Evolutionary conservation across 2,329 filamentous ascomycete genomes (phyloP).

Genomic region (Verticillium albo-atrum): DNA sequence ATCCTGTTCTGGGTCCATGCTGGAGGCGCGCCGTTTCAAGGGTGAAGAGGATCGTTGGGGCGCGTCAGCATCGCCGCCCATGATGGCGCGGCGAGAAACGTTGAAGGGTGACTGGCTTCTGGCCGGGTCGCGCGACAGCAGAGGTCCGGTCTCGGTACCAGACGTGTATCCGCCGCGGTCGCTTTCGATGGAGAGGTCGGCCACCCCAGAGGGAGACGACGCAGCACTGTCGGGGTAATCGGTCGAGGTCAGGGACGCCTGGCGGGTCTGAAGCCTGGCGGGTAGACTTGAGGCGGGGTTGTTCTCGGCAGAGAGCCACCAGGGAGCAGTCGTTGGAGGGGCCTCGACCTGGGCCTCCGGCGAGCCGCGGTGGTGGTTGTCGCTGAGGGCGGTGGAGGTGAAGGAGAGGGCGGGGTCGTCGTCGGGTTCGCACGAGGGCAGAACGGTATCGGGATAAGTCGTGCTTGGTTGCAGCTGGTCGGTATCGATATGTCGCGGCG

Average conservation of each 20-base stretch:
- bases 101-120: conserved; percentile 51
- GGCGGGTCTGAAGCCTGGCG: conserved; percentile 42
- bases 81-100: conserved; percentile 48
- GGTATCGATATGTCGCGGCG: conserved; percentile 38
- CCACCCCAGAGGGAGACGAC: conserved; percentile 55
- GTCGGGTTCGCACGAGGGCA: conserved; percentile 50
- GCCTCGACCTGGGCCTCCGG: not conserved
- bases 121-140: conserved; percentile 25
- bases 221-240: conserved; percentile 52
- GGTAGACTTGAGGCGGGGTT: conserved; percentile 46
- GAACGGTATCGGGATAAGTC: conserved; percentile 40
- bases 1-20: conserved; percentile 50
- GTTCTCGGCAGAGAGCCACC: conserved; percentile 28
- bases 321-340: conserved; percentile 18
- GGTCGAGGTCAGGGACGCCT: conserved; percentile 34
- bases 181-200: conserved; percentile 52
- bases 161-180: conserved; percentile 43
- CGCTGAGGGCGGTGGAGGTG: conserved; percentile 29
- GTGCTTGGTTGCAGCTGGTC: conserved; percentile 31
- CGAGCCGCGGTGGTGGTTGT: conserved; percentile 10
- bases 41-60: conserved; percentile 61
- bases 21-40: conserved; percentile 59
- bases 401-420: conserved; percentile 48
- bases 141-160: conserved; percentile 35
- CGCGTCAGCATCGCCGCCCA: conserved; percentile 55